Conservation (phyloP, 148 eudicot species). For the Camellia japonica region DNA sequence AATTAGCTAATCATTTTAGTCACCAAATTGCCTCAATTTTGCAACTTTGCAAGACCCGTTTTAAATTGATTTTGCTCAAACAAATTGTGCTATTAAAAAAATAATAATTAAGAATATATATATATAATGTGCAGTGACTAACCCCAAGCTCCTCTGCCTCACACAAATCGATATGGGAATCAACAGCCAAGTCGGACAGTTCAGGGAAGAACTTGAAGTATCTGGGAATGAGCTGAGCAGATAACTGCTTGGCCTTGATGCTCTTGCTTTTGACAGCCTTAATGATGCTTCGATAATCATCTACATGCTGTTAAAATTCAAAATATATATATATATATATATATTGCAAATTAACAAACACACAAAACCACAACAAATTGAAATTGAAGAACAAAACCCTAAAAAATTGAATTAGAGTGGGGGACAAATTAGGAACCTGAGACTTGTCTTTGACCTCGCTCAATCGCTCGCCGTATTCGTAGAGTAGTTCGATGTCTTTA, state of each 20-base stretch:
- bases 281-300: conserved; percentile 72
- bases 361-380: neutral
- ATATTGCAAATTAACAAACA: neutral
- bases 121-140: conserved; percentile 18
- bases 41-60: neutral
- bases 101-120: neutral
- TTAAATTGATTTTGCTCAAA: neutral
- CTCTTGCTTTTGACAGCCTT: conserved; percentile 56
- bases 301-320: conserved; percentile 39
- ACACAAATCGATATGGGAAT: conserved; percentile 85
- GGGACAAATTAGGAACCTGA: conserved; percentile 42
- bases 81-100: neutral
- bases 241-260: conserved; percentile 78
- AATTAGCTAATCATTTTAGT: neutral
- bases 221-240: conserved; percentile 96
- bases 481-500: conserved; percentile 75
- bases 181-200: conserved; percentile 53
- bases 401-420: conserved; percentile 10
- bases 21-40: neutral
- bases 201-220: conserved; percentile 81
- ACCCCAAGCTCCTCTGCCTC: conserved; percentile 98
- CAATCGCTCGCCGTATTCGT: conserved; percentile 85
- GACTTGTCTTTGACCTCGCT: conserved; percentile 89
- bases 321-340: neutral
- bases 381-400: conserved; percentile 28